Evolutionary conservation across 2,329 filamentous ascomycete species (phyloP), one percentile per base, ranked within the genome.

Genomic region (Thelonectria olida): DNA sequence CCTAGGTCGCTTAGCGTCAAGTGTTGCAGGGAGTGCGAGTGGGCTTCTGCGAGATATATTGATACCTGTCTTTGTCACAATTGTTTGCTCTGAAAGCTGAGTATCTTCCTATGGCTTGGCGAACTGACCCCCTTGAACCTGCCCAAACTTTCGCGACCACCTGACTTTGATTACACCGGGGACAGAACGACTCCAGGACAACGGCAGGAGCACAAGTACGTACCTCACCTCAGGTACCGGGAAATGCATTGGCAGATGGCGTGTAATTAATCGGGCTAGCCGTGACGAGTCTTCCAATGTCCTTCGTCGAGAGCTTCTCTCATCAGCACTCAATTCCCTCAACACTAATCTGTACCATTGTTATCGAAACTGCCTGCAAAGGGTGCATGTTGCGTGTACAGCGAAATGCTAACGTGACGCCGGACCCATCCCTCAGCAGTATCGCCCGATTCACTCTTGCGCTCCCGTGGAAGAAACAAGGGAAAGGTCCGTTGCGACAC

Each of bases 31-130:
- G 50, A 36, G 59, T 27, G n/a, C 22, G 23, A 62, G 68, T 68
- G 67, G 66, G 42, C 45, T 63, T 34, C 66, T 71, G 68, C 56
- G 67, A 70, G 69, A 72, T 72, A 72, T 61, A 72, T 64, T 62
- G 64, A 48, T 72, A 72, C 69, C 25, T 47, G 1, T n/a, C n/a
- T 0, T 2, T 12, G 3, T 12, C 19, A 2, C 5, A 15, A 17
- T n/a, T 9, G 22, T 9, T 5, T 19, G 17, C 2, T 4, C 7
- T 2, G 8, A 5, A 5, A 1, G 0, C 0, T 3, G 58, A 13
- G 69, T 72, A 51, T 17, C 28, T 3, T 17, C 22, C 57, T 72
- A 72, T 61, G 44, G 13, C 48, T 51, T 34, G 58, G 22, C 36
- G 52, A 60, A 59, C 63, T 58, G 63, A 51, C 52, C 69, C 67